Evolutionary conservation across 1,139 yeast species (phyloP).

Genomic region (Suhomyces atakaporum): DNA sequence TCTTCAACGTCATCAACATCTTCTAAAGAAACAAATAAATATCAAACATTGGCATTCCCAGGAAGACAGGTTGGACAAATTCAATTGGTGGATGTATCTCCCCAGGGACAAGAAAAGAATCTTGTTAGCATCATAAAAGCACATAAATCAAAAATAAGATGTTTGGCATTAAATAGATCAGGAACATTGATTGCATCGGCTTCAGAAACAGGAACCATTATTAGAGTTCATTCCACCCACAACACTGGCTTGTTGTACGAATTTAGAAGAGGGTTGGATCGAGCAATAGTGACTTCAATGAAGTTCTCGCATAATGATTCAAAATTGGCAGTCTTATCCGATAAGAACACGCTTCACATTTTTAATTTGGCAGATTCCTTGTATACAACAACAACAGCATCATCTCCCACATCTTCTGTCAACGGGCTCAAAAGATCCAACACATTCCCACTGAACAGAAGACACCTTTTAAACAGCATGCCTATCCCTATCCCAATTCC

Average conservation of each 20-base stretch:
- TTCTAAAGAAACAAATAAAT: slow-evolving; percentile 27
- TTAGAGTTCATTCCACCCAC: slow-evolving; percentile 73
- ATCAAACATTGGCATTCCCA: slow-evolving; percentile 71
- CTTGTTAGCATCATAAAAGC: slow-evolving; percentile 78
- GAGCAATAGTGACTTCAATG: slow-evolving; percentile 80
- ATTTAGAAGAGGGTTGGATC: slow-evolving; percentile 85
- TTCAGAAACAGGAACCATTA: slow-evolving; percentile 82
- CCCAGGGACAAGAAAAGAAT: slow-evolving; percentile 60
- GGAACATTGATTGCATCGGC: slow-evolving; percentile 88
- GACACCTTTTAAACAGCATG: slow-evolving; percentile 67
- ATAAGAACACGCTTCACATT: slow-evolving; percentile 85
- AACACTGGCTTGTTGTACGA: slow-evolving; percentile 76
- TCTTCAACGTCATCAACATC: slow-evolving; percentile 12
- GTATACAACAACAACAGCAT: slow-evolving; percentile 10
- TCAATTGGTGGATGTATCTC: slow-evolving; percentile 71
- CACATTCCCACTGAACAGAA: slow-evolving; percentile 45
- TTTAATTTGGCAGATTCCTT: slow-evolving; percentile 49
- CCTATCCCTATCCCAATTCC: slow-evolving; percentile 65
- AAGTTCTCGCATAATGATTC: slow-evolving; percentile 76
- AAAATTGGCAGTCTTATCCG: slow-evolving; percentile 81
- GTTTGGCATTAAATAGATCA: slow-evolving; percentile 66
- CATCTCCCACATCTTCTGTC: slow-evolving; percentile 4
- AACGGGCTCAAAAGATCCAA: slow-evolving; percentile 6
- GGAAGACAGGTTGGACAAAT: slow-evolving; percentile 71
- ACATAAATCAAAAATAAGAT: slow-evolving; percentile 70